Percentiles rank a stretch among this genome's conserved stretches.
These are phyloP conservation scores for Arthrobotrys iridis DNA, from an alignment of 2,329 filamentous ascomycete genomes.

Conservation along the genomic window DNA sequence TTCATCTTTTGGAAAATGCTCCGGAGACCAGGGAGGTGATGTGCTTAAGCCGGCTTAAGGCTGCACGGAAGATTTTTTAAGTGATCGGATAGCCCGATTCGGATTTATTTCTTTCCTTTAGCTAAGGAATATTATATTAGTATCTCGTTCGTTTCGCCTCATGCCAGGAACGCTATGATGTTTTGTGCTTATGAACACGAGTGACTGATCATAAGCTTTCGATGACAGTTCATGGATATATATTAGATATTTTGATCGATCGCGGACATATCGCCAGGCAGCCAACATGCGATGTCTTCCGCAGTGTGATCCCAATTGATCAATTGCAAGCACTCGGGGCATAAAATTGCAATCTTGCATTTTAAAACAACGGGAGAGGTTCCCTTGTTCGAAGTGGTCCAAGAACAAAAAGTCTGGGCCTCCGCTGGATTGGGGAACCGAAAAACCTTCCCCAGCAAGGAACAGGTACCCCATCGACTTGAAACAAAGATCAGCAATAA, in stretches of 20 bases:
- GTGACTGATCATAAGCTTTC: not conserved
- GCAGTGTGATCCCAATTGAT: not conserved
- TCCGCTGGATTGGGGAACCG: conserved; percentile 6
- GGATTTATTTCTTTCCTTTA: not conserved
- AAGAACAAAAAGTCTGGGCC: not conserved
- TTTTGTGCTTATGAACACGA: not conserved
- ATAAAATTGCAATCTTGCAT: conserved; percentile 8
- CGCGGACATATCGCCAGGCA: not conserved
- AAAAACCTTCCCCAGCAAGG: not conserved
- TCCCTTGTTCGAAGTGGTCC: not conserved
- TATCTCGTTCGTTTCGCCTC: not conserved
- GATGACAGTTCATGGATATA: not conserved
- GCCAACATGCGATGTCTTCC: not conserved
- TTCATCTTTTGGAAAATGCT: not conserved
- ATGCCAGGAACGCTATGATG: not conserved
- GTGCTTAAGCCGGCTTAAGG: too few species aligned
- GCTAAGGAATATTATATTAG: not conserved
- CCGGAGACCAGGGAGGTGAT: not conserved
- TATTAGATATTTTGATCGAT: not conserved
- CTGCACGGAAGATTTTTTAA: too few species aligned
- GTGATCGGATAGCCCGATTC: not conserved
- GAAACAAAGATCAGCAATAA: conserved; percentile 23
- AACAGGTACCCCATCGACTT: not conserved
- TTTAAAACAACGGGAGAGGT: conserved; percentile 2
- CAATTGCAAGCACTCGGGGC: not conserved